These are phyloP conservation scores for Fusarium subglutinans DNA, from an alignment of 2,329 filamentous ascomycete species.

Conservation along the genomic window DNA sequence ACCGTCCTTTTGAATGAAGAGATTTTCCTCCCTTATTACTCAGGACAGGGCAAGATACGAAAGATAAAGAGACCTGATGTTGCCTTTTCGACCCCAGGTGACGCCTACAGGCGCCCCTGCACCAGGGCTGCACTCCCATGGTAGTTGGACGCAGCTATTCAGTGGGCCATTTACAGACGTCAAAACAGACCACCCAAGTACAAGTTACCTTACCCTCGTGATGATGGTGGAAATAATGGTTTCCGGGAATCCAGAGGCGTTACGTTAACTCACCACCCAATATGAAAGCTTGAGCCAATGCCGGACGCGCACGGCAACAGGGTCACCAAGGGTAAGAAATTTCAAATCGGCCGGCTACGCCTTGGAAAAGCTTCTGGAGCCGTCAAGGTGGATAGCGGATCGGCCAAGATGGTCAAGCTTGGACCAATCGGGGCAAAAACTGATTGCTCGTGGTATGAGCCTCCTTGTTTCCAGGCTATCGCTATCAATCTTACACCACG, in stretches of 20 bases:
- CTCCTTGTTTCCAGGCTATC: constrained; percentile 17
- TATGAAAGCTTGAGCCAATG: constrained; percentile 25
- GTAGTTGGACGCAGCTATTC: neutral
- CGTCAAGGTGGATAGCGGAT: constrained; percentile 28
- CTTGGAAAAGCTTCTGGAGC: constrained; percentile 30
- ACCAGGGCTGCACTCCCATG: constrained; percentile 32
- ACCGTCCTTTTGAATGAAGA: constrained; percentile 29
- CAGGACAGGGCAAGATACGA: constrained; percentile 6
- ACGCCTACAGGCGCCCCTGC: constrained; percentile 35
- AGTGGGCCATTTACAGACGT: constrained; percentile 8
- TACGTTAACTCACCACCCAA: constrained; percentile 37
- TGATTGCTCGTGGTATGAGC: constrained; percentile 36
- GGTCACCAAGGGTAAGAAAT: constrained; percentile 2
- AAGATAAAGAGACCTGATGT: constrained; percentile 29
- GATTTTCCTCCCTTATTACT: constrained; percentile 5
- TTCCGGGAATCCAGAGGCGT: constrained; percentile 13
- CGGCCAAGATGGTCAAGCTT: constrained; percentile 13
- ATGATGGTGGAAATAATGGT: constrained; percentile 12
- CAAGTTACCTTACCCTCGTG: constrained; percentile 36
- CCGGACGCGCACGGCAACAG: neutral
- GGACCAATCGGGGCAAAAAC: constrained; percentile 42
- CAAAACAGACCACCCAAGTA: constrained; percentile 14
- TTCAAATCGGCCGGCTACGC: constrained; percentile 11
- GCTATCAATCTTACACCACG: constrained; percentile 9
- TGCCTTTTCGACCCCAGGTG: constrained; percentile 38